These are phyloP conservation scores for Corylus americana DNA, from an alignment of 306 rosid species.

Conservation along the genomic window DNA sequence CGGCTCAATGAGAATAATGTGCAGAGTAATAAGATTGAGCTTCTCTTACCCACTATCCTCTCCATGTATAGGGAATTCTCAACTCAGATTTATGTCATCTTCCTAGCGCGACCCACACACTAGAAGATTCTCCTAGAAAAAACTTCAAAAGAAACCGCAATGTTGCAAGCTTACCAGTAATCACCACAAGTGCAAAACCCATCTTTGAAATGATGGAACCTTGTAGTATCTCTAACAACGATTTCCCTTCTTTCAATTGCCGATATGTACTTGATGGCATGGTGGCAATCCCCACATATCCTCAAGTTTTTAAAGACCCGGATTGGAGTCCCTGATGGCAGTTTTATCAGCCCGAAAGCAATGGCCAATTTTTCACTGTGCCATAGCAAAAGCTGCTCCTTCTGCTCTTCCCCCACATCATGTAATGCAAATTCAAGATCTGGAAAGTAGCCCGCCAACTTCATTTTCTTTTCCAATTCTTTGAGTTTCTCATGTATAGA, in stretches of 20 bases:
- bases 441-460: slow-evolving; percentile 73
- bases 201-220: slow-evolving; percentile 85
- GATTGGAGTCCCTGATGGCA: slow-evolving; percentile 57
- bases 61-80: background rate
- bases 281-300: slow-evolving; percentile 88
- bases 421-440: slow-evolving; percentile 87
- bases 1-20: no score
- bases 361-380: slow-evolving; percentile 90
- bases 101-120: background rate
- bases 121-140: background rate
- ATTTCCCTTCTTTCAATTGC: slow-evolving; percentile 77
- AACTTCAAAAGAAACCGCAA: background rate
- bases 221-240: slow-evolving; percentile 74
- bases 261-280: slow-evolving; percentile 76
- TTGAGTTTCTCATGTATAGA: slow-evolving; percentile 60
- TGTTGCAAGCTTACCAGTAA: slow-evolving; percentile 59
- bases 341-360: slow-evolving; percentile 70
- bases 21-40: background rate
- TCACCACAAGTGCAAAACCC: slow-evolving; percentile 80
- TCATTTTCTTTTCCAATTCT: slow-evolving; percentile 67
- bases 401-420: slow-evolving; percentile 78
- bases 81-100: background rate
- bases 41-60: background rate
- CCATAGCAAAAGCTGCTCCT: slow-evolving; percentile 72
- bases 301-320: slow-evolving; percentile 82